These are phyloP conservation scores for Solanum lycopersicoides DNA, from an alignment of 257 asterid genomes.

Conservation along the genomic window DNA sequence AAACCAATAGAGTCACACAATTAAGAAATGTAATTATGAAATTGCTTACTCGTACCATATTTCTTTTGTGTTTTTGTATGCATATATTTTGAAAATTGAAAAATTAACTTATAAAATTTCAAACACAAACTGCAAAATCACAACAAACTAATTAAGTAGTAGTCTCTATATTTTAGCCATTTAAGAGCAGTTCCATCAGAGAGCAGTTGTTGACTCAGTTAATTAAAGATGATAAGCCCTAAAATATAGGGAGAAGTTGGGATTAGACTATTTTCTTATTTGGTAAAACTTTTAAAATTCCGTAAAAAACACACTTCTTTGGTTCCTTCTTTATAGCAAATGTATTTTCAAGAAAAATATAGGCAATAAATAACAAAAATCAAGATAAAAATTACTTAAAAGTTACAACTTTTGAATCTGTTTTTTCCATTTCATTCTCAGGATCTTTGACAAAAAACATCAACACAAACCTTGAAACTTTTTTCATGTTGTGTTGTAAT, in stretches of 20 bases:
- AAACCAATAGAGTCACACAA: slow-evolving; percentile 18
- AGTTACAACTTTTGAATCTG: neutral
- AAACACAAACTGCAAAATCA: neutral
- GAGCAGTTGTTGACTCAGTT: neutral
- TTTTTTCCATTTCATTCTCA: neutral
- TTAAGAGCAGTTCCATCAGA: too few species aligned
- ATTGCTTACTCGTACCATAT: slow-evolving; percentile 40
- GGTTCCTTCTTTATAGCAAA: neutral
- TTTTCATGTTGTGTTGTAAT: neutral
- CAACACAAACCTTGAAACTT: neutral
- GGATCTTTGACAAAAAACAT: neutral
- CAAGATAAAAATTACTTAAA: neutral
- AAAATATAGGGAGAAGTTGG: neutral
- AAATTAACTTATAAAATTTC: neutral
- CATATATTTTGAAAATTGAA: neutral
- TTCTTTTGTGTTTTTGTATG: neutral
- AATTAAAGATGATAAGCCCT: neutral
- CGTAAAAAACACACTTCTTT: neutral
- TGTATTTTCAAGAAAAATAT: neutral
- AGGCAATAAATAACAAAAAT: too few species aligned
- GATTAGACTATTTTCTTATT: neutral
- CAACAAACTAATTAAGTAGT: neutral
- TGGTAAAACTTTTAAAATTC: neutral
- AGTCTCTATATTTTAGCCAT: neutral
- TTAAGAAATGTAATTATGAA: slow-evolving; percentile 27